Conservation (phyloP, 805 yeast genomes). For the Yarrowia sp. region DNA sequence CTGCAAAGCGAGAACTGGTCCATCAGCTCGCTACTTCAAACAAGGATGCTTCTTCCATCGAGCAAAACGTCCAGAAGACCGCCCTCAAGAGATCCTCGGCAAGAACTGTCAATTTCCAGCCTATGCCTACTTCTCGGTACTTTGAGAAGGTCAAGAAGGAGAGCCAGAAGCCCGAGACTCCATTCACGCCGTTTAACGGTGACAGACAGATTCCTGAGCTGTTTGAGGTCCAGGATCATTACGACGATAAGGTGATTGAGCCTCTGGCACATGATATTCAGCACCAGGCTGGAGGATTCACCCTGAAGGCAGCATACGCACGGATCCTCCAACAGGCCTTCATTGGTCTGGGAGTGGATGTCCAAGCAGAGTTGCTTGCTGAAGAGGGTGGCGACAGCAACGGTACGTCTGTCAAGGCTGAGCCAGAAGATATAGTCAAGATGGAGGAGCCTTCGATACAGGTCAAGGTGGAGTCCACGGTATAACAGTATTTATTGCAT, state of each 20-base stretch:
- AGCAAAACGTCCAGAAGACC: constrained; percentile 60
- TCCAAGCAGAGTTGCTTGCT: constrained; percentile 59
- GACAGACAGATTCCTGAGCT: constrained; percentile 68
- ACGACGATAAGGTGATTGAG: constrained; percentile 70
- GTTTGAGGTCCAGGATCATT: constrained; percentile 58
- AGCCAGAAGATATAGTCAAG: neutral
- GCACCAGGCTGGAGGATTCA: constrained; percentile 86
- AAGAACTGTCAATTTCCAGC: constrained; percentile 54
- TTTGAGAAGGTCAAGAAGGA: constrained; percentile 57
- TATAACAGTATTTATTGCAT: constrained; percentile 36
- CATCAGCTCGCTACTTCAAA: constrained; percentile 58
- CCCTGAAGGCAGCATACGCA: constrained; percentile 69
- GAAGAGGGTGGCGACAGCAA: constrained; percentile 5
- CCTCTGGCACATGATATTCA: constrained; percentile 63
- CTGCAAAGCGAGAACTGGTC: constrained; percentile 63
- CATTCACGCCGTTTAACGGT: constrained; percentile 95
- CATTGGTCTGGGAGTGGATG: constrained; percentile 83
- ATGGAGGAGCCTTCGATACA: constrained; percentile 31
- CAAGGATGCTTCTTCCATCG: constrained; percentile 56
- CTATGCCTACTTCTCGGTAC: constrained; percentile 36
- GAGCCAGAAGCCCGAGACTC: constrained; percentile 53
- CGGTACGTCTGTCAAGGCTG: constrained; percentile 10
- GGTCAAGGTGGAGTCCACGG: constrained; percentile 31
- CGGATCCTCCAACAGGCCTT: constrained; percentile 88
- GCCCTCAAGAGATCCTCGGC: constrained; percentile 69